Evolutionary conservation across 345 rosid species (phyloP).

Genomic region (Eucalyptus tenuipes): DNA sequence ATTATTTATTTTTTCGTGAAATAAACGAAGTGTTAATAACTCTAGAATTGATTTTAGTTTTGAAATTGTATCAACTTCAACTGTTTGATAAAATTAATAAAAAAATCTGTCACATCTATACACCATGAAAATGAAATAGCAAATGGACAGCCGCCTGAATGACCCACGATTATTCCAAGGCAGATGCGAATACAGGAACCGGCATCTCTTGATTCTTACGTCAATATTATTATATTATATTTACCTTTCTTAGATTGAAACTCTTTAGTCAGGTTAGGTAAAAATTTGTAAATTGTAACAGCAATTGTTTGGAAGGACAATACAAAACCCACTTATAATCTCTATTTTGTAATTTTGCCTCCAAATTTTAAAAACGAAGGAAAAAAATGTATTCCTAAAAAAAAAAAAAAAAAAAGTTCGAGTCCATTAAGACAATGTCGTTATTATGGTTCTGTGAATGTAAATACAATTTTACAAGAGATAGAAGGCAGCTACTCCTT

Average conservation of each 20-base stretch:
- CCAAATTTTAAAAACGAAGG: background rate
- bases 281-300: background rate
- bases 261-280: background rate
- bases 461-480: background rate
- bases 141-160: background rate
- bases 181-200: background rate
- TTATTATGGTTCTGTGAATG: background rate
- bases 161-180: background rate
- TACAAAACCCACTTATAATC: background rate
- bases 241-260: background rate
- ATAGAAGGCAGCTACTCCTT: background rate
- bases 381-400: background rate
- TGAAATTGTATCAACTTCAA: background rate
- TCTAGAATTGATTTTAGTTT: background rate
- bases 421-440: background rate
- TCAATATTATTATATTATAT: background rate
- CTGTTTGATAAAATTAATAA: background rate
- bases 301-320: background rate
- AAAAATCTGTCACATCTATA: background rate
- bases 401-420: background rate
- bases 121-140: background rate
- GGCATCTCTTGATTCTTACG: background rate
- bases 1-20: background rate
- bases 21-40: background rate
- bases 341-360: background rate